Base-by-base conservation (phyloP, 768 basidiomycete genomes). In the Omphalotus guepiniiformis region DNA sequence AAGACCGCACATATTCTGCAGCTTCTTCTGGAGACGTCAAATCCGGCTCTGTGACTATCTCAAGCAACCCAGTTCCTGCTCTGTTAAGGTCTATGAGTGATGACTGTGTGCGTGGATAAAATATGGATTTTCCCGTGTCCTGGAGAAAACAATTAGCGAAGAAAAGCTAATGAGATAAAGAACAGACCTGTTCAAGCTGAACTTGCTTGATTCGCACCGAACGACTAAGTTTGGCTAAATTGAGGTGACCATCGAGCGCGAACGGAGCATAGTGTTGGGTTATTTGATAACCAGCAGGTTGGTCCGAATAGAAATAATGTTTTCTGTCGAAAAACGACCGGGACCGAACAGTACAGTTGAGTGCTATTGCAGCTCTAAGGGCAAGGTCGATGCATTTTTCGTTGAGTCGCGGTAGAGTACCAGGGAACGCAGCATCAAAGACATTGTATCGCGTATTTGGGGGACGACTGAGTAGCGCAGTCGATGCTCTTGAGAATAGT, bases 221-320 rank as follows among this genome's bases (percentile, higher is more conserved):
- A 57, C 69, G 43, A 43, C 63, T 65, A 6, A 53, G 60, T 29
- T 65, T 67, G 2, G 72, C 59, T 25, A 85, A 65, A 7, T 59
- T 55, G 13, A 96, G 61, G 19, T 64, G 53, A 2, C 94, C 94
- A 37, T 77, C 74, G 3, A 65, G 75, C 0, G 93, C 92, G 42
- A 47, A 59, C 57, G 54, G 51, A 91, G 91, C 80, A 64, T 98
- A 96, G 53, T 91, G 88, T 61, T 98, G 94, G 0, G 94, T 99
- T 52, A 99, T 95, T 67, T 99, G 96, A 65, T 93, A 98, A 0
- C 95, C 95, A 3, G 86, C 75, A 0, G 96, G 93, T 28, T 96
- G 75, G 64, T 98, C 96, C 4, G 90, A 78, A 60, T 99, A 98
- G 64, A 97, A 97, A 63, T 99, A 99, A 63, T 98, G 96, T 62